Conservation (phyloP, 768 basidiomycete genomes). For the Rhizopogon vesiculosus region DNA sequence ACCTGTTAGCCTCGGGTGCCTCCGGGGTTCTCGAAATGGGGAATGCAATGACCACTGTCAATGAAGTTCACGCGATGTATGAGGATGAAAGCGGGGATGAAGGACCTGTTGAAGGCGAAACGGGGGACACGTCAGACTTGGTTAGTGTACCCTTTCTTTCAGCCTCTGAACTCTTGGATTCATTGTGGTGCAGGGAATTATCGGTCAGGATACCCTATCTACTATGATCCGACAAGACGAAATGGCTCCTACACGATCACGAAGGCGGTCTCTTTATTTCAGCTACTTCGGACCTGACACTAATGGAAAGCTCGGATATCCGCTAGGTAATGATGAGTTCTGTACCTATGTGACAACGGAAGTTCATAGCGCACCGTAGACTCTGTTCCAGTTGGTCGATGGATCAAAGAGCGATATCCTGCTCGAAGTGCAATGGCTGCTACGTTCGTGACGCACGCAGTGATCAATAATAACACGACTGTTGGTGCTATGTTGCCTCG, state of each 20-base stretch:
- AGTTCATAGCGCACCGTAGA: conserved; percentile 34
- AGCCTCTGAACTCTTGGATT: conserved; percentile 3
- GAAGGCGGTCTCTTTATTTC: conserved; percentile 52
- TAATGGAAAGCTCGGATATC: conserved; percentile 52
- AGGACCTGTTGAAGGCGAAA: conserved; percentile 7
- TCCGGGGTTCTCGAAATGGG: background rate
- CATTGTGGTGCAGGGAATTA: conserved; percentile 44
- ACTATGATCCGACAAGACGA: conserved; percentile 76
- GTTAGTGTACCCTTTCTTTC: conserved; percentile 11
- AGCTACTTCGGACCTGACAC: conserved; percentile 32
- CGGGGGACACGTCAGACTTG: conserved; percentile 13
- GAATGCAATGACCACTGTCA: conserved; percentile 4
- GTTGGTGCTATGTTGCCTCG: conserved; percentile 13
- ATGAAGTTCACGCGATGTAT: conserved; percentile 11
- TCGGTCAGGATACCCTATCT: conserved; percentile 68
- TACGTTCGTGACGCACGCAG: conserved; percentile 67
- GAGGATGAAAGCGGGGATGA: conserved; percentile 15
- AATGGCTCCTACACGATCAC: conserved; percentile 49
- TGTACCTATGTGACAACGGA: background rate
- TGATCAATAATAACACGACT: conserved; percentile 56
- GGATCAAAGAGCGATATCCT: conserved; percentile 56
- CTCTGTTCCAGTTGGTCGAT: conserved; percentile 50
- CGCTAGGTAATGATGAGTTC: conserved; percentile 44
- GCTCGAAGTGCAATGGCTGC: conserved; percentile 54
- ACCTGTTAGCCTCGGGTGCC: background rate